Base-by-base conservation (phyloP, 2,329 filamentous ascomycete genomes). In the Alternaria angustiovoidea region DNA sequence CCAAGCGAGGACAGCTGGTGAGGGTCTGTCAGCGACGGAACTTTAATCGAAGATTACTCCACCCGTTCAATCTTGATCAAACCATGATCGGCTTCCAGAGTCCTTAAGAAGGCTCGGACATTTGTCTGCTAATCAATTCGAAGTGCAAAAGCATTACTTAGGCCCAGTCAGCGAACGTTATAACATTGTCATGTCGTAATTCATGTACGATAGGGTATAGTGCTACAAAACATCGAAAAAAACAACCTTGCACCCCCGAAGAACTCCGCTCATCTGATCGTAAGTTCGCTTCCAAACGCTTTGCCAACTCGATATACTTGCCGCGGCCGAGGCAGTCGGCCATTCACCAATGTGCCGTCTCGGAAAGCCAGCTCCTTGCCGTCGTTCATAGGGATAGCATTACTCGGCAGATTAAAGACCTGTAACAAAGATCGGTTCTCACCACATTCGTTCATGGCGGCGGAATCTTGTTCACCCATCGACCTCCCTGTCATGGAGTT, bases 341-440 rank as follows among this genome's bases (percentile, higher is more conserved):
- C 69, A 22, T 70, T 66, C 59, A 72, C 69, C 53, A 68, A 32
- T 11, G 64, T 69, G 4, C 64, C 67, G 36, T 76, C 71, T 18
- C 72, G 58, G 52, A 75, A 76, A 24, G 71, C 71, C 39, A 76
- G 51, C 38, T 69, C 66, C 11, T 71, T 65, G 9, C 66, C 68
- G 16, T 74, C 67, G 46, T 71, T 66, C 53, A 71, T 73, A 14
- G 71, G 72, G 22, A 72, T 63, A 9, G 68, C 43, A 30, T 72
- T 69, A 4, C 62, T 41, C 6, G 73, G 73, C 11, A 75, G 42
- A 28, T 60, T 54, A 22, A 75, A 67, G 9, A 70, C 38, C 24
- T 73, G 59, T 34, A 61, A 47, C 22, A 70, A 24, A 12, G 57
- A 64, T 24, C 20, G 43, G 5, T 18, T 26, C 2, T 26, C 38